phyloP scores from a whole-genome alignment of 306 rosid species.

The Alnus glutinosa region DNA sequence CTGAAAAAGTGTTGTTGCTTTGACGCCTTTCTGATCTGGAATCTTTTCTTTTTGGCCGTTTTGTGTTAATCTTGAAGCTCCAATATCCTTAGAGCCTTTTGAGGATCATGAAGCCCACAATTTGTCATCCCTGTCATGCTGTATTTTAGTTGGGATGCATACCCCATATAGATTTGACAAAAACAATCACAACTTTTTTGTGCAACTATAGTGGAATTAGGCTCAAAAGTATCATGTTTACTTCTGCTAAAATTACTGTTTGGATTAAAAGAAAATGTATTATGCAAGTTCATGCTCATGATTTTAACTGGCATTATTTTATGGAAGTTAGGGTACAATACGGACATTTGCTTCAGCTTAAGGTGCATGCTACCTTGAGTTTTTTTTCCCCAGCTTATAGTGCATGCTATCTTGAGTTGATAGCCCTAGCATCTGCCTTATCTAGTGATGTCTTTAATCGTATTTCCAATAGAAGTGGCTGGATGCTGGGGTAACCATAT shows the following conservation, averaged over 20 bases:
- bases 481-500: constrained; percentile 23
- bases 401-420: not conserved
- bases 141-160: not conserved
- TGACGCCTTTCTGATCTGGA: constrained; percentile 1
- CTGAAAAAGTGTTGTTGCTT: not conserved
- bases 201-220: not conserved
- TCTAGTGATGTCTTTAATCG: not conserved
- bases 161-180: not conserved
- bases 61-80: not conserved
- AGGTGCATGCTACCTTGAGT: too few species aligned
- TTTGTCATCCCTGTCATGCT: not conserved
- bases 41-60: not conserved
- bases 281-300: not conserved
- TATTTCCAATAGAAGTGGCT: constrained; percentile 9
- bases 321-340: not conserved
- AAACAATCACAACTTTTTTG: not conserved
- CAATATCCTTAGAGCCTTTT: not conserved
- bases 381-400: not conserved
- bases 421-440: constrained; percentile 16
- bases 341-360: not conserved
- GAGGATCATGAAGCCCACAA: not conserved
- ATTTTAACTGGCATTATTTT: not conserved
- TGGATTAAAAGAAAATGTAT: not conserved
- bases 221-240: constrained; percentile 3
- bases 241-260: not conserved